A percentile compares a stretch with the other conserved stretches of the same genome.
Conservation (phyloP, 495 filamentous ascomycete species). For the Recurvomyces mirabilis region DNA sequence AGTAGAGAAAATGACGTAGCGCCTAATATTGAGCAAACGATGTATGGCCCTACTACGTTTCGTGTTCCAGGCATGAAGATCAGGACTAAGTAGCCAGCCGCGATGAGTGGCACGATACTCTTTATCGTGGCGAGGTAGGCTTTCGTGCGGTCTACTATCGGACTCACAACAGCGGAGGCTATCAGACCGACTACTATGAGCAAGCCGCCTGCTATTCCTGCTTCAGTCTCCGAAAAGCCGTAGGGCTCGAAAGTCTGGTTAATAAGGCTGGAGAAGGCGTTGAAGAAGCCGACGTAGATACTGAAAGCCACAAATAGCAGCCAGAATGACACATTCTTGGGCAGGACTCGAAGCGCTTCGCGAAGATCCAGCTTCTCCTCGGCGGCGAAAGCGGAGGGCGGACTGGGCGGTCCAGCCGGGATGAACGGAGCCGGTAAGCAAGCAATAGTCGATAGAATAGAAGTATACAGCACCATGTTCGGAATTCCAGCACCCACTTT, state of each 20-base stretch:
- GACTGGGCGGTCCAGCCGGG: slow-evolving; percentile 64
- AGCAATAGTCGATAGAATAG: slow-evolving; percentile 68
- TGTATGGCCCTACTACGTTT: slow-evolving; percentile 57
- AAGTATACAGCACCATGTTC: slow-evolving; percentile 73
- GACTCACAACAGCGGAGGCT: slow-evolving; percentile 58
- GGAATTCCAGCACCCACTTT: slow-evolving; percentile 51
- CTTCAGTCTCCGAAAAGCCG: slow-evolving; percentile 64
- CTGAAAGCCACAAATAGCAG: slow-evolving; percentile 64
- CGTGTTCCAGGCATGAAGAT: slow-evolving; percentile 69
- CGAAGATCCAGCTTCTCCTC: slow-evolving; percentile 44
- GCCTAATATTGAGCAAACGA: slow-evolving; percentile 57
- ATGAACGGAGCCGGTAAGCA: slow-evolving; percentile 77
- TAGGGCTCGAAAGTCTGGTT: slow-evolving; percentile 84
- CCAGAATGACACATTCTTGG: slow-evolving; percentile 54
- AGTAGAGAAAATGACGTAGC: slow-evolving; percentile 70
- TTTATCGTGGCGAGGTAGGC: slow-evolving; percentile 66
- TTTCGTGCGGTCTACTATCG: slow-evolving; percentile 76
- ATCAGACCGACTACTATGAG: slow-evolving; percentile 87
- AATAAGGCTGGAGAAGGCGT: slow-evolving; percentile 74
- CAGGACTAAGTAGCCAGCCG: slow-evolving; percentile 56
- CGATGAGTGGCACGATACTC: slow-evolving; percentile 64
- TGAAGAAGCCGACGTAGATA: slow-evolving; percentile 87
- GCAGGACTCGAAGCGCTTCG: slow-evolving; percentile 24
- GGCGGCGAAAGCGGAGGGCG: slow-evolving; percentile 39
- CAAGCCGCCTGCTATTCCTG: slow-evolving; percentile 79